phyloP scores from a whole-genome alignment of 257 asterid species.

The Nicotiana tabacum region DNA sequence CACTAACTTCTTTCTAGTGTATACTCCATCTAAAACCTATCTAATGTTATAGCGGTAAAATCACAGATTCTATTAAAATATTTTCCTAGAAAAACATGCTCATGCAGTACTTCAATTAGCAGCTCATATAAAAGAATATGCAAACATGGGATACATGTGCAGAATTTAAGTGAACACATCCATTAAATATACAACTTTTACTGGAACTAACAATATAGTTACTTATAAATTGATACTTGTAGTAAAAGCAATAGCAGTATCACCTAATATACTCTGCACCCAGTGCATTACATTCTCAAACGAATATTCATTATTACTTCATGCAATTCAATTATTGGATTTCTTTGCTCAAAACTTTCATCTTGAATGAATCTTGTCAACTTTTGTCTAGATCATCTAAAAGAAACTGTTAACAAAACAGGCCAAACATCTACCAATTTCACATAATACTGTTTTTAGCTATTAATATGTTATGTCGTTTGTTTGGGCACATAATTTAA shows the following conservation, averaged over 20 bases:
- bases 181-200: not conserved
- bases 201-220: not conserved
- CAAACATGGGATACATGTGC: not conserved
- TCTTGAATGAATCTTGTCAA: not conserved
- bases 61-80: not conserved
- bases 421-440: not conserved
- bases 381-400: not conserved
- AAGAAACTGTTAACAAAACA: not conserved
- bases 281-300: no score
- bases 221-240: not conserved
- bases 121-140: not conserved
- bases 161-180: no score
- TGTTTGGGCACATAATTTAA: no score
- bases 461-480: not conserved
- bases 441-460: not conserved
- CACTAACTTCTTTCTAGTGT: conserved; percentile 5
- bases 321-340: not conserved
- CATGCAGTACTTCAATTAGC: not conserved
- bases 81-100: not conserved
- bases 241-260: not conserved
- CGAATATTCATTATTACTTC: not conserved
- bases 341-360: not conserved
- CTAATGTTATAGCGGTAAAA: not conserved
- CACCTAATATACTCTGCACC: not conserved
- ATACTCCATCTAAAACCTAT: not conserved